Evolutionary conservation across 2,329 filamentous ascomycete species (phyloP), one percentile per base, ranked within the genome.

Genomic region (Alternaria gansuensis): DNA sequence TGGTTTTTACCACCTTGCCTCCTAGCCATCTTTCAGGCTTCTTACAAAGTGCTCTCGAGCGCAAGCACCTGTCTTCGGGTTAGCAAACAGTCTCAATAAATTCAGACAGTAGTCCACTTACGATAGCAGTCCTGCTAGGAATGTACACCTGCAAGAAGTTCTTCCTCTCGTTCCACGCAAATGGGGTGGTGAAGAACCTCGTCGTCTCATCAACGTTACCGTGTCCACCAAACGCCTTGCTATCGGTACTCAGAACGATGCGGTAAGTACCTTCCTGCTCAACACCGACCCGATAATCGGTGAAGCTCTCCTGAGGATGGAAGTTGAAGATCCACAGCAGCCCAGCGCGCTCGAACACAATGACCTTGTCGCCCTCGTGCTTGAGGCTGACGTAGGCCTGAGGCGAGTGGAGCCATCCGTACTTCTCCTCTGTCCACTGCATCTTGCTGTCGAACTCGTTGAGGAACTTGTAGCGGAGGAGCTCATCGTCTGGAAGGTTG

Each of bases 301-400:
- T 89, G 79, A 90, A 99, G 78, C 92, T 97, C 67, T 89, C 81
- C 28, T 86, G 87, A 0, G 91, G 88, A 75, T 98, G 89, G 84
- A 98, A 97, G 81, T 99, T 99, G 85, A 99, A 98, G 69, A 97
- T 85, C 83, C 93, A 99, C 10, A 99, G 83, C 58, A 97, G 81
- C 0, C 93, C 93, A 1, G 88, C 95, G 31, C 95, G 87, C 82
- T 99, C 95, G 76, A 97, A 99, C 3, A 97, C 93, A 65, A 99
- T 87, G 41, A 98, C 89, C 81, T 98, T 99, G 81, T 99, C 95
- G 21, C 79, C 83, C 74, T 98, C 93, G 75, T 99, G 88, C 85
- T 98, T 99, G 68, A 98, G 84, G 62, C 91, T 95, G 72, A 99
- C 89, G 76, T 95, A 96, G 0, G 93, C 95, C 79, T 98, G 94